These are phyloP conservation scores for Rhodomyrtus tomentosa DNA, from an alignment of 345 rosid species.

Conservation along the genomic window DNA sequence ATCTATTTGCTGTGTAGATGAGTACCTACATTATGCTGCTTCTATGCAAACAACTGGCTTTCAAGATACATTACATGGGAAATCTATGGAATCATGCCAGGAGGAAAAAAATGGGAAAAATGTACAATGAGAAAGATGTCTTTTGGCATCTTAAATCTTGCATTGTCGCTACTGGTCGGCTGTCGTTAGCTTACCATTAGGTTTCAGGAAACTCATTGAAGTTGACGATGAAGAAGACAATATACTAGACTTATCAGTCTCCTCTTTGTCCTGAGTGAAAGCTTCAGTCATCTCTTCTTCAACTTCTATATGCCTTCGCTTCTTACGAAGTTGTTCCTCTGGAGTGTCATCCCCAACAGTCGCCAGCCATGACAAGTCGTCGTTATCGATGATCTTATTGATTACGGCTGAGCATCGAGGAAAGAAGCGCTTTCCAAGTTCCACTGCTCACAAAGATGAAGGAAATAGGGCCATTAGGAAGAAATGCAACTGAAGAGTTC, in stretches of 20 bases:
- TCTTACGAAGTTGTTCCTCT: slow-evolving; percentile 41
- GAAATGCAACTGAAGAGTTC: not conserved
- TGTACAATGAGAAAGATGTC: not conserved
- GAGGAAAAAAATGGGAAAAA: not conserved
- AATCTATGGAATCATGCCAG: not conserved
- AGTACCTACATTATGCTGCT: not conserved
- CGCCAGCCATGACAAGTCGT: slow-evolving; percentile 47
- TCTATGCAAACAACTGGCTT: not conserved
- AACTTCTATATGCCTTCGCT: slow-evolving; percentile 44
- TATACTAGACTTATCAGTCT: slow-evolving; percentile 26
- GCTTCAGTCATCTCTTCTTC: slow-evolving; percentile 49
- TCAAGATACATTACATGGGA: not conserved
- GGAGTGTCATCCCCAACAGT: slow-evolving; percentile 34
- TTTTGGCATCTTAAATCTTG: not conserved
- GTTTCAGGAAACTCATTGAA: slow-evolving; percentile 2
- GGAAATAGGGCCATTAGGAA: not conserved
- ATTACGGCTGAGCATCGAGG: slow-evolving; percentile 67
- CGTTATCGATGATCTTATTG: slow-evolving; percentile 60
- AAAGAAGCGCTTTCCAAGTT: slow-evolving; percentile 64
- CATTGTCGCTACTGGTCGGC: not conserved
- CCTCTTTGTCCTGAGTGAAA: slow-evolving; percentile 53
- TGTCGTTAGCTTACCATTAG: slow-evolving; percentile 10
- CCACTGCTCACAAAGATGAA: slow-evolving; percentile 33
- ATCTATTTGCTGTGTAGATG: not conserved
- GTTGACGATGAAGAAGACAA: slow-evolving; percentile 41